These are phyloP conservation scores for Kodamaea laetipori DNA, from an alignment of 805 yeast species.

Conservation along the genomic window DNA sequence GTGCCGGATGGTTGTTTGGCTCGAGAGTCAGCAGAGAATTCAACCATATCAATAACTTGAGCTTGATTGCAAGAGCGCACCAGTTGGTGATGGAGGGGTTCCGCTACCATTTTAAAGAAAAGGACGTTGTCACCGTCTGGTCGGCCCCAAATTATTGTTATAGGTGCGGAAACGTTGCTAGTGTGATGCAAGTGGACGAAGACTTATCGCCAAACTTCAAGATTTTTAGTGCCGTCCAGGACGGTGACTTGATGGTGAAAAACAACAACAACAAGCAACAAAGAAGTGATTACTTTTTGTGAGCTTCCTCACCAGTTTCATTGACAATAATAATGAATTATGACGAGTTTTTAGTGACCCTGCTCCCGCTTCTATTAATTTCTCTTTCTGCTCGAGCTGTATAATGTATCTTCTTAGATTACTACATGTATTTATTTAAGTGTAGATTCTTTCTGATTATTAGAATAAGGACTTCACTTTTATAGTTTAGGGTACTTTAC, in stretches of 20 bases:
- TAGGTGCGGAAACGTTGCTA: constrained; percentile 97
- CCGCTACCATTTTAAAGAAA: constrained; percentile 92
- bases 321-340: constrained; percentile 19
- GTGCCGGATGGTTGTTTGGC: constrained; percentile 98
- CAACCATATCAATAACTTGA: constrained; percentile 89
- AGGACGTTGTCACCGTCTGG: constrained; percentile 98
- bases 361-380: constrained; percentile 8
- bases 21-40: constrained; percentile 92
- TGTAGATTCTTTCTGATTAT: neutral
- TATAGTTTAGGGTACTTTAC: no score
- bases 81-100: constrained; percentile 99
- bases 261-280: constrained; percentile 43
- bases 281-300: constrained; percentile 49
- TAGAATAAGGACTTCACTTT: neutral
- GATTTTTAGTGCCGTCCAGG: constrained; percentile 94
- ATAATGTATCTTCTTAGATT: constrained; percentile 5
- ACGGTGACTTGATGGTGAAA: constrained; percentile 55
- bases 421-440: constrained; percentile 7
- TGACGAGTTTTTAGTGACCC: constrained; percentile 14
- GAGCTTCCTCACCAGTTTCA: constrained; percentile 7
- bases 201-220: constrained; percentile 85
- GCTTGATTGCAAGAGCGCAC: constrained; percentile 92
- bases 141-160: constrained; percentile 97
- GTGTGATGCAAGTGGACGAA: constrained; percentile 95
- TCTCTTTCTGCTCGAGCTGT: constrained; percentile 7